Evolutionary conservation across 345 rosid species (phyloP).

Genomic region (Citrus sp.): DNA sequence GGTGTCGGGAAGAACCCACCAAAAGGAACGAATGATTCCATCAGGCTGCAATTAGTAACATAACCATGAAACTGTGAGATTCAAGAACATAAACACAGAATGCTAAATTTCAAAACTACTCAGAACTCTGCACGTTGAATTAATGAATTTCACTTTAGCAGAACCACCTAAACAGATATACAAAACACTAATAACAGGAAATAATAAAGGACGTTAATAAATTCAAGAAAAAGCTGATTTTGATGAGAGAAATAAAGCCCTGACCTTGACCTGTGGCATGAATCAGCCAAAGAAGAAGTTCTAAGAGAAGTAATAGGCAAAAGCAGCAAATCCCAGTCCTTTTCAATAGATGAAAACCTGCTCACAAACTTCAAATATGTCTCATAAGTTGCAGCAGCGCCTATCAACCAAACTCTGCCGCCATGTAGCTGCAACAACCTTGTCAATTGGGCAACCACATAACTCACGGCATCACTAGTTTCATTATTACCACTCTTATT

Average conservation of each 20-base stretch:
- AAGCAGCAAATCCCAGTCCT: conserved; percentile 82
- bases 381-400: conserved; percentile 54
- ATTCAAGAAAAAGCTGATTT: background rate
- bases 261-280: conserved; percentile 71
- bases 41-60: conserved; percentile 51
- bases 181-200: too few species aligned
- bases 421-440: conserved; percentile 38
- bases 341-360: conserved; percentile 56
- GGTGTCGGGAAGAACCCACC: conserved; percentile 80
- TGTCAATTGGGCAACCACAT: conserved; percentile 46
- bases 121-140: background rate
- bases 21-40: conserved; percentile 94
- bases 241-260: background rate
- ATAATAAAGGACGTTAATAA: background rate
- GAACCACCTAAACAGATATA: background rate
- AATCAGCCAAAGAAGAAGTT: conserved; percentile 41
- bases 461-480: conserved; percentile 26
- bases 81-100: background rate
- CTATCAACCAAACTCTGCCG: conserved; percentile 60
- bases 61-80: conserved; percentile 13
- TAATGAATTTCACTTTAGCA: background rate
- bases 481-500: conserved; percentile 13
- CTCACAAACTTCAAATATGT: conserved; percentile 48
- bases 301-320: conserved; percentile 60
- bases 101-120: background rate